These are phyloP conservation scores for Geranomyces variabilis DNA, from an alignment of 192 early-diverging fungal genomes.

Conservation along the genomic window DNA sequence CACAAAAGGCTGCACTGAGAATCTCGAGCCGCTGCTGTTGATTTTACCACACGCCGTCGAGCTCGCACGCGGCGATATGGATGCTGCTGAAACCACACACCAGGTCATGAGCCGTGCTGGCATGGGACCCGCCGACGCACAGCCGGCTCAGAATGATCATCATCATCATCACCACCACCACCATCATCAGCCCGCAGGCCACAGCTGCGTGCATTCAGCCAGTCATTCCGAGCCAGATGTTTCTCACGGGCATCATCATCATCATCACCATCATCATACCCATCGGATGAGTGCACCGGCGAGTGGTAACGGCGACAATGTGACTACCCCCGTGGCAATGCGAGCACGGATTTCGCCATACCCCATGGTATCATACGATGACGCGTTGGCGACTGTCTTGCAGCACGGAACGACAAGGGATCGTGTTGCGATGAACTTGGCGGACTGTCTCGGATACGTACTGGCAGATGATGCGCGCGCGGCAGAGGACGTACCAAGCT, in stretches of 20 bases:
- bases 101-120: conserved; percentile 41
- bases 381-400: conserved; percentile 65
- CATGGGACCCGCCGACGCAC: conserved; percentile 12
- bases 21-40: conserved; percentile 69
- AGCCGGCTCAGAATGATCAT: conserved; percentile 2
- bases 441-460: conserved; percentile 63
- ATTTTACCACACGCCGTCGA: conserved; percentile 86
- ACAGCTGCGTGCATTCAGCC: not conserved
- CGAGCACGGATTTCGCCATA: conserved; percentile 81
- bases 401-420: conserved; percentile 37
- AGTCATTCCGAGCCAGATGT: not conserved
- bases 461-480: conserved; percentile 78
- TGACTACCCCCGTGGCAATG: conserved; percentile 52
- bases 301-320: not conserved
- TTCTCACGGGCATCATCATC: conserved; percentile 43
- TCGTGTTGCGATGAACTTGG: conserved; percentile 33
- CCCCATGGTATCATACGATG: conserved; percentile 73
- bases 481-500: conserved; percentile 78
- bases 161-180: conserved; percentile 44
- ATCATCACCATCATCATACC: conserved; percentile 37
- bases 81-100: conserved; percentile 61
- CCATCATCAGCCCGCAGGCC: conserved; percentile 31
- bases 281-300: not conserved
- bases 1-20: conserved; percentile 83
- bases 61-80: conserved; percentile 55